Evolutionary conservation across 129 eudicot species (phyloP).

Genomic region (Gnaphalium uliginosum): DNA sequence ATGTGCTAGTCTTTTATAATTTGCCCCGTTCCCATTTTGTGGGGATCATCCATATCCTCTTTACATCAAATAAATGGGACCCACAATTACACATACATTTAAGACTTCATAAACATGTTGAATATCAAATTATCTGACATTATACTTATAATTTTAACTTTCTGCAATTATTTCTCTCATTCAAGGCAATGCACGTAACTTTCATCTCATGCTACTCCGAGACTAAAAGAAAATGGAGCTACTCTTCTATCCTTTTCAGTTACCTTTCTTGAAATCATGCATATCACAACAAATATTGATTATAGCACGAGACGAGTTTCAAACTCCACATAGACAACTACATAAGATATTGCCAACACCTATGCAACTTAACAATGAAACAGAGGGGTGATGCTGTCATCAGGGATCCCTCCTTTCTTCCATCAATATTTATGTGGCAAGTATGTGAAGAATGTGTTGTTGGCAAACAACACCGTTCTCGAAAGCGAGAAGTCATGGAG

Average conservation of each 20-base stretch:
- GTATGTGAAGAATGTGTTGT: too few species aligned
- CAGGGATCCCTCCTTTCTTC: conserved; percentile 19
- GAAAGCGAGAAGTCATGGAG: too few species aligned
- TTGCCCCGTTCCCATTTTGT: not conserved
- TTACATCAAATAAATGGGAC: not conserved
- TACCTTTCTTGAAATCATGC: not conserved
- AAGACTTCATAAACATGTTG: conserved; percentile 3
- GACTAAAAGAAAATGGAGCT: not conserved
- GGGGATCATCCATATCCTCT: not conserved
- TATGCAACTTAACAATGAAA: not conserved
- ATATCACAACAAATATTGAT: not conserved
- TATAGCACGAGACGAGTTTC: not conserved
- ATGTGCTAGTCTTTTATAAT: not conserved
- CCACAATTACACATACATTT: not conserved
- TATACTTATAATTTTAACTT: conserved; percentile 12
- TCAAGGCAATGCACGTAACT: not conserved
- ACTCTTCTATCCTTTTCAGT: not conserved
- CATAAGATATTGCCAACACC: not conserved
- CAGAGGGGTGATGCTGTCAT: conserved; percentile 4
- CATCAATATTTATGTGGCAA: conserved; percentile 2
- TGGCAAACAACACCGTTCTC: too few species aligned
- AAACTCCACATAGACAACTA: not conserved
- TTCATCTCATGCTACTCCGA: conserved; percentile 12
- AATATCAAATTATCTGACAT: not conserved
- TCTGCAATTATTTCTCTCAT: not conserved